phyloP scores from a whole-genome alignment of 192 early-diverging fungal genomes.

The Coemansia sp. region DNA sequence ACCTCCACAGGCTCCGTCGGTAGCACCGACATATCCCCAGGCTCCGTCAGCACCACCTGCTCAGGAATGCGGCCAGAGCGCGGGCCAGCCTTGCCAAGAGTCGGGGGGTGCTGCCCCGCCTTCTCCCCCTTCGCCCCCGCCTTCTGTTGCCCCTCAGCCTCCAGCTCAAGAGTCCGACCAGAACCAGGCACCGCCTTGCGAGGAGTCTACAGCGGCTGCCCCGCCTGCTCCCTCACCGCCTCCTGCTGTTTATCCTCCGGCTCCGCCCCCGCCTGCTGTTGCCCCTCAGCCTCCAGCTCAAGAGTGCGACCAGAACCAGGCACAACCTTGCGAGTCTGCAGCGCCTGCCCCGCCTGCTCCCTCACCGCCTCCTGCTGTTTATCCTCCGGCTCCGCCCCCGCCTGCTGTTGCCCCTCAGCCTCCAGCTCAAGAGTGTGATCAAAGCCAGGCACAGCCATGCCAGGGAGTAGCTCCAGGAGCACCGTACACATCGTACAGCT shows the following conservation, averaged over 20 bases:
- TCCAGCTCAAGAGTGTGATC: neutral
- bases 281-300: neutral
- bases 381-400: no score
- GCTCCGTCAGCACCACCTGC: conserved; percentile 7
- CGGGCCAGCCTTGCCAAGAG: neutral
- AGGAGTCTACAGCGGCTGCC: neutral
- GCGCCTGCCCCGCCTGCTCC: neutral
- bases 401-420: no score
- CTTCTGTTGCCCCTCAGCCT: conserved; percentile 8
- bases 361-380: neutral
- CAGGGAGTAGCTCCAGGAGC: conserved; percentile 4
- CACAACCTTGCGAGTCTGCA: neutral
- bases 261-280: no score
- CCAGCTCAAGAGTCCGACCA: neutral
- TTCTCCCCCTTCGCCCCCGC: conserved; percentile 4
- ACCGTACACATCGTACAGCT: conserved; percentile 12
- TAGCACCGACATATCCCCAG: neutral
- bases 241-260: no score
- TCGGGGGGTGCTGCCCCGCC: neutral
- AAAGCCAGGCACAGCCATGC: neutral
- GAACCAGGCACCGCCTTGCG: neutral
- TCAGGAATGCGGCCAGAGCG: neutral
- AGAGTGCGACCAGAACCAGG: neutral
- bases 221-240: neutral
- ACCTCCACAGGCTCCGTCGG: conserved; percentile 1